A percentile compares a stretch with the other conserved stretches of the same genome.
phyloP scores from a whole-genome alignment of 306 rosid genomes.

The Coriaria nepalensis region DNA sequence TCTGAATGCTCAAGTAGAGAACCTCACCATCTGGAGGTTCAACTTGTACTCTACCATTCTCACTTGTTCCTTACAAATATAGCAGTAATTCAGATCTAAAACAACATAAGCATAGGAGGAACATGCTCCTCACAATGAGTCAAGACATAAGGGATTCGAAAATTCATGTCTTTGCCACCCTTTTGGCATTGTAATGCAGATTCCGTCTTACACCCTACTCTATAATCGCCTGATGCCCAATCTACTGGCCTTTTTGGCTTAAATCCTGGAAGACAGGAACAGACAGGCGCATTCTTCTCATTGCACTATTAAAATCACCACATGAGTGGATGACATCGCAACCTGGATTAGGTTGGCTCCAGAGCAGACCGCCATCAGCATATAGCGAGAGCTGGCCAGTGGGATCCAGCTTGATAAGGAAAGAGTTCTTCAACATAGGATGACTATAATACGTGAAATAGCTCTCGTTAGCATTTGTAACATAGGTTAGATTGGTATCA shows the following conservation, averaged over 20 bases:
- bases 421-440: neutral
- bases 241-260: neutral
- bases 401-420: too few species aligned
- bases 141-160: neutral
- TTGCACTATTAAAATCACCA: conserved; percentile 17
- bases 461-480: conserved; percentile 6
- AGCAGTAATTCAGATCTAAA: conserved; percentile 6
- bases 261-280: conserved; percentile 18
- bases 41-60: neutral
- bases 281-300: neutral
- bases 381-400: conserved; percentile 18
- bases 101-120: conserved; percentile 16
- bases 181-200: conserved; percentile 2
- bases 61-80: conserved; percentile 8
- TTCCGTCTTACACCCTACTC: conserved; percentile 16
- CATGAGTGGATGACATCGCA: conserved; percentile 10
- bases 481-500: conserved; percentile 3
- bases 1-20: conserved; percentile 7
- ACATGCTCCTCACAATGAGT: conserved; percentile 13
- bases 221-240: conserved; percentile 5
- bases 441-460: conserved; percentile 7
- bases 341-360: conserved; percentile 6
- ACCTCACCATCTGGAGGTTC: conserved; percentile 1
- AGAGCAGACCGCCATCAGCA: neutral
- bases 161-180: conserved; percentile 4